Percentiles rank a stretch among this genome's conserved stretches.
These are phyloP conservation scores for Ramaria sp. DNA, from an alignment of 768 basidiomycete species.

Conservation along the genomic window DNA sequence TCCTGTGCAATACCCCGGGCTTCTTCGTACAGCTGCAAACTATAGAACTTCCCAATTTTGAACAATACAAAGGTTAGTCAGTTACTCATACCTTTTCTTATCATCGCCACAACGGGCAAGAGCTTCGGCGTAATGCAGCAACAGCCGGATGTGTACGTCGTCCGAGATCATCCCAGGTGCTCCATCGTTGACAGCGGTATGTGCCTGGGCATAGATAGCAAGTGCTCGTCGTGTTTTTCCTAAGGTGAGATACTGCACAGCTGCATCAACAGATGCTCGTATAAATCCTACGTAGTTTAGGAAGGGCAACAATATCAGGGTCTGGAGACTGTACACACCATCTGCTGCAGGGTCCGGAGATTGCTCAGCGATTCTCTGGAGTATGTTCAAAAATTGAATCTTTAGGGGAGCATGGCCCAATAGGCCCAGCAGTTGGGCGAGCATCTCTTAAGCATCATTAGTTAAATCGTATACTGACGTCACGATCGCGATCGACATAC, in stretches of 20 bases:
- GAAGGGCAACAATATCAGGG: background rate
- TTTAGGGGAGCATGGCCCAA: constrained; percentile 56
- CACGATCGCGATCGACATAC: constrained; percentile 27
- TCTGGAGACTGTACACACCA: constrained; percentile 27
- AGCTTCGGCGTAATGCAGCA: constrained; percentile 57
- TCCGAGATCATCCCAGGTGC: constrained; percentile 29
- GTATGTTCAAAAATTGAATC: constrained; percentile 54
- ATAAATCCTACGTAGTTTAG: constrained; percentile 42
- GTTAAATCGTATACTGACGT: background rate
- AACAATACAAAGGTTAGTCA: constrained; percentile 21
- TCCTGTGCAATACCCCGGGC: background rate
- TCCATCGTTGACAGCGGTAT: constrained; percentile 33
- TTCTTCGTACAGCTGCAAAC: constrained; percentile 16
- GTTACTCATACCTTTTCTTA: constrained; percentile 39
- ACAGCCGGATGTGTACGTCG: constrained; percentile 42
- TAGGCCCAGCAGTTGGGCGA: constrained; percentile 53
- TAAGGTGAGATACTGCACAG: constrained; percentile 67
- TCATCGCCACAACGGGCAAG: constrained; percentile 51
- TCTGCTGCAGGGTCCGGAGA: constrained; percentile 31
- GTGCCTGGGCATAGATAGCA: constrained; percentile 49
- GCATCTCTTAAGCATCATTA: constrained; percentile 32
- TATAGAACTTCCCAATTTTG: constrained; percentile 12
- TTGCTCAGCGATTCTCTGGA: constrained; percentile 49
- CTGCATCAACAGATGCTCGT: constrained; percentile 56
- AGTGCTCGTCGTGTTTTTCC: constrained; percentile 65